Evolutionary conservation across 306 rosid genomes (phyloP).

Genomic region (Alnus rubra): DNA sequence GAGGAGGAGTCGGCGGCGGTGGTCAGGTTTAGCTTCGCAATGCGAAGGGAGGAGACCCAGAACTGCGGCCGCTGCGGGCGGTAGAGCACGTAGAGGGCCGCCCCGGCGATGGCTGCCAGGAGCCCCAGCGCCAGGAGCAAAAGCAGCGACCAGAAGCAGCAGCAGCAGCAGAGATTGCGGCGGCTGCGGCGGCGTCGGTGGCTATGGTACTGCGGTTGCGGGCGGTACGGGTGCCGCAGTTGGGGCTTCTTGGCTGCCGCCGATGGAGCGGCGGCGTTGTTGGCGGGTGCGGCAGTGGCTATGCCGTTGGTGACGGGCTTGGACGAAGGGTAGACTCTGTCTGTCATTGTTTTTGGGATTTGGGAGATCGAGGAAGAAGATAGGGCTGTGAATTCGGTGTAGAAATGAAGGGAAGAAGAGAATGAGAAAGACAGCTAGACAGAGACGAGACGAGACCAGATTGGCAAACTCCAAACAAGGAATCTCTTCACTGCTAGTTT

Average conservation of each 20-base stretch:
- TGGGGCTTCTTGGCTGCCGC: conserved; percentile 48
- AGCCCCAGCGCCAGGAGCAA: conserved; percentile 49
- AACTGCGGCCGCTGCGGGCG: conserved; percentile 88
- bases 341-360: conserved; percentile 43
- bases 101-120: conserved; percentile 71
- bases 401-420: conserved; percentile 28
- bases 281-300: conserved; percentile 28
- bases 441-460: conserved; percentile 22
- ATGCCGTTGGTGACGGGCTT: conserved; percentile 43
- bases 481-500: no score
- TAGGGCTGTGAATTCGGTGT: neutral
- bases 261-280: conserved; percentile 33
- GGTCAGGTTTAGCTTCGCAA: conserved; percentile 74
- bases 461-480: no score
- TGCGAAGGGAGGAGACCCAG: conserved; percentile 81
- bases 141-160: conserved; percentile 88
- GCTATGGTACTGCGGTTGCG: conserved; percentile 52
- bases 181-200: conserved; percentile 59
- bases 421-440: conserved; percentile 13
- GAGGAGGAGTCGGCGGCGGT: conserved; percentile 62
- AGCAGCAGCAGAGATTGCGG: conserved; percentile 84
- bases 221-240: conserved; percentile 72
- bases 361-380: neutral
- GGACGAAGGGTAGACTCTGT: conserved; percentile 55
- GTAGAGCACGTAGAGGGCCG: conserved; percentile 78